phyloP scores from a whole-genome alignment of 306 rosid genomes.

The Calophaca sinica region DNA sequence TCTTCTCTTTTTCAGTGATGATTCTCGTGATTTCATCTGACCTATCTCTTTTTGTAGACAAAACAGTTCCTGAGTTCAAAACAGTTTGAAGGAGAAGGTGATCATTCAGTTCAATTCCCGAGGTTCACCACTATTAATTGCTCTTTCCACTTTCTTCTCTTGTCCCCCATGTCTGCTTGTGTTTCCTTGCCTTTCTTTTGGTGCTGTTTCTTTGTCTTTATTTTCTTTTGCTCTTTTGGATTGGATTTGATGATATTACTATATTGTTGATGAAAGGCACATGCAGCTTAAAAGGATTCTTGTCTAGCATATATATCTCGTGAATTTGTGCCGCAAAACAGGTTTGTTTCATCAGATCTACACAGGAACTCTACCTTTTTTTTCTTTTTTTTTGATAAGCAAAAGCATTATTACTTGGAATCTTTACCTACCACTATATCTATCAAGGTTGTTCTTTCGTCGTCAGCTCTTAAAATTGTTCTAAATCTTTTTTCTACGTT shows the following conservation, averaged over 20 bases:
- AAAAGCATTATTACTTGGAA: no score
- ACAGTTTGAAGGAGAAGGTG: background rate
- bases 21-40: constrained; percentile 68
- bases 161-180: constrained; percentile 9
- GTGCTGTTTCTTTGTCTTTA: background rate
- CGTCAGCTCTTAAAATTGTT: no score
- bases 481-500: background rate
- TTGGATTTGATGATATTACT: constrained; percentile 28
- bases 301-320: background rate
- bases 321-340: constrained; percentile 41
- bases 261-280: constrained; percentile 25
- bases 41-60: constrained; percentile 42
- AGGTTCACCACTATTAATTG: constrained; percentile 50
- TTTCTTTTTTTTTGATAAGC: no score
- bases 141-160: constrained; percentile 31
- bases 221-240: constrained; percentile 41
- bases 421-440: background rate
- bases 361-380: constrained; percentile 18
- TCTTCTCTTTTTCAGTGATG: constrained; percentile 40
- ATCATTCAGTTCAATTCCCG: constrained; percentile 64
- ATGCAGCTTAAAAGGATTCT: constrained; percentile 11
- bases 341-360: constrained; percentile 53
- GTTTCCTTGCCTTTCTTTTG: constrained; percentile 16
- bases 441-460: constrained; percentile 58
- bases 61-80: background rate